Evolutionary conservation across 768 basidiomycete species (phyloP).

Genomic region (Trametes punicea): DNA sequence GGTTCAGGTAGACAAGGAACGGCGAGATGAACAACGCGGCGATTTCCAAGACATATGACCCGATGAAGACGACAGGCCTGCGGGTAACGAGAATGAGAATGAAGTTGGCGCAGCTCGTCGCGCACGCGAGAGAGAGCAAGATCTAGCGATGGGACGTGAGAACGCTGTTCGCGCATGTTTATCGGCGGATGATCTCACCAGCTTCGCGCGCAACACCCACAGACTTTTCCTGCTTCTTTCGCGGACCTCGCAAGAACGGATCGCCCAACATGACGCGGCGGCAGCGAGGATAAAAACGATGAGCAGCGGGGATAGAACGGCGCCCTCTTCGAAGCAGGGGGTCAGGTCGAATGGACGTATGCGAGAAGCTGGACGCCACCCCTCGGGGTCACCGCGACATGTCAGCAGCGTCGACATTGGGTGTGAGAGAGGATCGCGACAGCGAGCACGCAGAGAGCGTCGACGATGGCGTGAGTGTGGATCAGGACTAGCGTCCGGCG

Average conservation of each 20-base stretch:
- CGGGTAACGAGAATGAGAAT: slow-evolving; percentile 36
- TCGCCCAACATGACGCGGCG: slow-evolving; percentile 36
- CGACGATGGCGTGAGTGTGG: slow-evolving; percentile 23
- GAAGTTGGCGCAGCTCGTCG: slow-evolving; percentile 44
- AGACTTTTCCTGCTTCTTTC: slow-evolving; percentile 46
- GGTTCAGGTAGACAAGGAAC: slow-evolving; percentile 61
- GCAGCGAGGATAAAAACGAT: slow-evolving; percentile 42
- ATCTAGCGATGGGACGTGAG: slow-evolving; percentile 34
- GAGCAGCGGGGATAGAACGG: slow-evolving; percentile 55
- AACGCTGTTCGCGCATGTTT: not conserved
- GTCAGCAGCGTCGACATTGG: slow-evolving; percentile 15
- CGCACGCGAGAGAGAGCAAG: slow-evolving; percentile 45
- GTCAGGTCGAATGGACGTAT: slow-evolving; percentile 71
- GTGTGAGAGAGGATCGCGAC: slow-evolving; percentile 23
- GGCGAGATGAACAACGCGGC: slow-evolving; percentile 47
- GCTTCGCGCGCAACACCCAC: slow-evolving; percentile 55
- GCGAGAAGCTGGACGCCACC: slow-evolving; percentile 60
- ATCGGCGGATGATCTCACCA: slow-evolving; percentile 47
- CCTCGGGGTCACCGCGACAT: slow-evolving; percentile 53
- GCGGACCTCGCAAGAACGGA: slow-evolving; percentile 29
- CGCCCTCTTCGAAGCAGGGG: slow-evolving; percentile 76
- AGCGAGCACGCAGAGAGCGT: slow-evolving; percentile 21
- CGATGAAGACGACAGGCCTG: slow-evolving; percentile 42
- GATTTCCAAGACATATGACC: slow-evolving; percentile 57
- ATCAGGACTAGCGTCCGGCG: too few species aligned